Base-by-base conservation (phyloP, 2,329 filamentous ascomycete species). In the Lasiodiplodia citricola region DNA sequence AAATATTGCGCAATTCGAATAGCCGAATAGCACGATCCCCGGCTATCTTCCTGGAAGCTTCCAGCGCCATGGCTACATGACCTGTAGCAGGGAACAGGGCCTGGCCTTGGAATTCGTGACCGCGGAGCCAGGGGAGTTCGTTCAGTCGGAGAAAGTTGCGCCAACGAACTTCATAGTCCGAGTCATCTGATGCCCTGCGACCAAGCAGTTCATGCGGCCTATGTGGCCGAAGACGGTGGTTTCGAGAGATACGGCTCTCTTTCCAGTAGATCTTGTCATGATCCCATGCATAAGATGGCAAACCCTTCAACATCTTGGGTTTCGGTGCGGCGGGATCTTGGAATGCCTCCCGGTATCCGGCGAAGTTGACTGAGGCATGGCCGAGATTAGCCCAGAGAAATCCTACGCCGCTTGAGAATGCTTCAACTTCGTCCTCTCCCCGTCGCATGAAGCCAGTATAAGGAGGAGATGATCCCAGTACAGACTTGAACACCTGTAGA, bases 81-180 rank as follows among this genome's bases (percentile, higher is more conserved):
- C 77, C 83, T 0, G 83, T 80, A 1, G 73, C 80, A 0, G 85
- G 85, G 44, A 83, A 84, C 0, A 86, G 72, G 0, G 80, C 73
- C 13, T 81, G 75, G 2, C 70, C 71, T 44, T 75, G 72, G 2
- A 76, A 44, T 4, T 69, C n/a, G 57, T 76, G 75, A 1, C 70
- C 72, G 2, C 10, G 10, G 1, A 76, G n/a, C 75, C 75, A 76
- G 0, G 70, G 35, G 5, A 72, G 50, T 41, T 74, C 71, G 2
- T 60, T 65, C 0, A 66, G 68, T 0, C 58, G 51, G 1, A 76
- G 37, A 7, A 72, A 28, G 16, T 74, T 72, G 1, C 55, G 41
- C 74, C 74, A 76, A 16, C 56, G 56, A 31, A 64, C 28, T 13
- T 68, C 50, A 2, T 65, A 23, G 21, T 55, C 50, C 13, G 44